Evolutionary conservation across 495 filamentous ascomycete genomes (phyloP).

Genomic region (Aspergillus mulundensis): DNA sequence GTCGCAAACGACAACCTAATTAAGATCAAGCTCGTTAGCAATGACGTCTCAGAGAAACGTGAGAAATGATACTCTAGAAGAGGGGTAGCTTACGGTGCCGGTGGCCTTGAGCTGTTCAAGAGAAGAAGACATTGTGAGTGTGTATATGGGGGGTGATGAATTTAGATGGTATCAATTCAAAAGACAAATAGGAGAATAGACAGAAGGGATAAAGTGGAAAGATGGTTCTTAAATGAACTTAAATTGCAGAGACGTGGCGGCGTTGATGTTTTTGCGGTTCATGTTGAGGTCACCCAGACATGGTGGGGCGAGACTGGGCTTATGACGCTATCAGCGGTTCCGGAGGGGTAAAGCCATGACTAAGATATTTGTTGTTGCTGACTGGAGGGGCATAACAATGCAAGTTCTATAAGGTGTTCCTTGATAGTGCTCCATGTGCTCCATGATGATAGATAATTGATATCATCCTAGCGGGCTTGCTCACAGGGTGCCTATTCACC

Average conservation of each 20-base stretch:
- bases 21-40: conserved; percentile 13
- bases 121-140: conserved; percentile 68
- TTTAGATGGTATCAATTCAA: not conserved
- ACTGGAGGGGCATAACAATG: not conserved
- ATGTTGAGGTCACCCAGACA: not conserved
- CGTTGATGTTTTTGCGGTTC: conserved; percentile 4
- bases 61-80: conserved; percentile 23
- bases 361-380: conserved; percentile 1
- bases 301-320: conserved; percentile 8
- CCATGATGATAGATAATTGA: not conserved
- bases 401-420: not conserved
- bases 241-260: conserved; percentile 26
- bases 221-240: conserved; percentile 10
- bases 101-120: conserved; percentile 94
- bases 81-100: conserved; percentile 88
- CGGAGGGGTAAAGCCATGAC: conserved; percentile 6
- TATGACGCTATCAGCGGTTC: conserved; percentile 17
- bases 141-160: not conserved
- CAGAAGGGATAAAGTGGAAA: conserved; percentile 19
- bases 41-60: not conserved
- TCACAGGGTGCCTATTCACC: not conserved
- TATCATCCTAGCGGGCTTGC: not conserved
- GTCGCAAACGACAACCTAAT: conserved; percentile 29
- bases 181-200: conserved; percentile 13
- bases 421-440: not conserved